Evolutionary conservation across 306 rosid genomes (phyloP).

Genomic region (Urtica urens): DNA sequence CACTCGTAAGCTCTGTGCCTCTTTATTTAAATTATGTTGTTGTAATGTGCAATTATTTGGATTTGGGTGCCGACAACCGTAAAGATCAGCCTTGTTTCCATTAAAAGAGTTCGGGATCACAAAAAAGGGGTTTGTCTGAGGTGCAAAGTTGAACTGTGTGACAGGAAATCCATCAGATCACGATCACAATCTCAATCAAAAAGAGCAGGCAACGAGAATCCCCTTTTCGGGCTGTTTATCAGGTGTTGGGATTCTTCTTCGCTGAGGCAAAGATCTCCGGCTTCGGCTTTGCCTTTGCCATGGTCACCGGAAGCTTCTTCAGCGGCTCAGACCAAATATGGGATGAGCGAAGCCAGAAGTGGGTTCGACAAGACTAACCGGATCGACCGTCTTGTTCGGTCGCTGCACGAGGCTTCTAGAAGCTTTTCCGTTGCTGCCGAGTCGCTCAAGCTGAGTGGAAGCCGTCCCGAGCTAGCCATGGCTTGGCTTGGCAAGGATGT

Average conservation of each 20-base stretch:
- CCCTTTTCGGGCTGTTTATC: constrained; percentile 18
- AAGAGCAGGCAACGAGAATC: constrained; percentile 8
- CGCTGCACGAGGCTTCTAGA: constrained; percentile 50
- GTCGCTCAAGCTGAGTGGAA: constrained; percentile 37
- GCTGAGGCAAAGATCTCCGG: too few relatives aligned
- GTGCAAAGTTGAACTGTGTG: constrained; percentile 12
- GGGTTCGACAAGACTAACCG: constrained; percentile 20
- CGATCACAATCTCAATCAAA: constrained; percentile 27
- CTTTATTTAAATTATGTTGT: neutral
- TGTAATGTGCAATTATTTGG: neutral
- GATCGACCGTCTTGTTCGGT: constrained; percentile 39
- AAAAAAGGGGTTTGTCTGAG: too few relatives aligned
- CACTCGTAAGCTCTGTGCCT: constrained; percentile 1
- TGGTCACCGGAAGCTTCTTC: constrained; percentile 15
- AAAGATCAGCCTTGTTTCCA: too few relatives aligned
- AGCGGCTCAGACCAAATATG: constrained; percentile 21
- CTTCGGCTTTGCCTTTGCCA: constrained; percentile 24
- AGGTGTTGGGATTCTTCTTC: constrained; percentile 22
- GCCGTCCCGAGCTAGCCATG: constrained; percentile 50
- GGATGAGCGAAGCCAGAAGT: constrained; percentile 2
- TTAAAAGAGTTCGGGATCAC: neutral
- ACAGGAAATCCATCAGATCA: constrained; percentile 26
- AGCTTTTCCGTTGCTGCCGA: constrained; percentile 48
- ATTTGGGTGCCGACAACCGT: too few relatives aligned
- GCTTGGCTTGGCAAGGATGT: constrained; percentile 75